Evolutionary conservation across 768 basidiomycete genomes (phyloP).

Genomic region (Russula virescens): DNA sequence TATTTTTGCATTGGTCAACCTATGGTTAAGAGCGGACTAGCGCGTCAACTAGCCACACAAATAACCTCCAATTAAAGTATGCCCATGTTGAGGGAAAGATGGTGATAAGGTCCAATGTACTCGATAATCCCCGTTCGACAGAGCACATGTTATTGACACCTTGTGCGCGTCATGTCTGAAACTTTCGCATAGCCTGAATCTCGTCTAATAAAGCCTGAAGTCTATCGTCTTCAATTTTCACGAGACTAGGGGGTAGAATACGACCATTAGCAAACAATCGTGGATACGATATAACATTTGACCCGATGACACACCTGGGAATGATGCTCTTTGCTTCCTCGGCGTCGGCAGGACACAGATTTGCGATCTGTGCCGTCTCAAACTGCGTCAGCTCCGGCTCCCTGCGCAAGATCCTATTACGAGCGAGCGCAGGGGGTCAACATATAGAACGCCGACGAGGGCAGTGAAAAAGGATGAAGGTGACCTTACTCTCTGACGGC

Average conservation of each 20-base stretch:
- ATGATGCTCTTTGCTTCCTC: constrained; percentile 91
- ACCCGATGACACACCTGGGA: constrained; percentile 54
- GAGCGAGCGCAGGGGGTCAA: neutral
- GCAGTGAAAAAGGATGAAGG: too few relatives aligned
- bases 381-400: constrained; percentile 81
- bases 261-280: neutral
- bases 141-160: neutral
- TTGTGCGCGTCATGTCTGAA: constrained; percentile 52
- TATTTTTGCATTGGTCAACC: neutral
- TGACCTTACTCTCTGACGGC: constrained; percentile 54
- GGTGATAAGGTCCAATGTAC: neutral
- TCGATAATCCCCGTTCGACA: neutral
- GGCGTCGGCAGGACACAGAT: constrained; percentile 78
- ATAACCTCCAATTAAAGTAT: neutral
- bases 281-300: neutral
- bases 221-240: constrained; percentile 83
- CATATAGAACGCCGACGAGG: neutral
- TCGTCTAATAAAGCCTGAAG: constrained; percentile 79
- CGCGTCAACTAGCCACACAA: neutral
- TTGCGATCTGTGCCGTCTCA: constrained; percentile 90
- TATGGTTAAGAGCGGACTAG: neutral
- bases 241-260: constrained; percentile 45
- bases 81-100: neutral
- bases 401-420: constrained; percentile 61
- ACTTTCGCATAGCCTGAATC: constrained; percentile 86